Evolutionary conservation across 2,329 filamentous ascomycete species (phyloP), one percentile per base, ranked within the genome.

Genomic region (Pseudogymnoascus sp.): DNA sequence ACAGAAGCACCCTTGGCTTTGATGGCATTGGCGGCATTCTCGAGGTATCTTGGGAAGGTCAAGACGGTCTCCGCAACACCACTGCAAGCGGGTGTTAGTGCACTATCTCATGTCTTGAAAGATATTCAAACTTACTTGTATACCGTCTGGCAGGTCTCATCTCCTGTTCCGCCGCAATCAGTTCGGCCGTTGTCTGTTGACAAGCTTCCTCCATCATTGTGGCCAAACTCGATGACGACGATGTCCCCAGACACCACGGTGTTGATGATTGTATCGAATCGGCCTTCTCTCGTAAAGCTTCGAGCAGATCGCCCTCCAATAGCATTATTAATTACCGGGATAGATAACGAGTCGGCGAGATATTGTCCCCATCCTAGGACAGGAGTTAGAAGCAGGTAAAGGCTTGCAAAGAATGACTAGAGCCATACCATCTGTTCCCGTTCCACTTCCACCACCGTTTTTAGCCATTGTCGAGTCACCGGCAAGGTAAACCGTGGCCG

Each of bases 221-320:
- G 87, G 0, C 88, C 87, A 68, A 90, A 88, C 68, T 89, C 87
- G 61, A 90, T 88, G 61, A 89, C 77, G 1, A 89, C 86, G 72
- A 83, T 86, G 72, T 90, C 87, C 33, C 84, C 85, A 1, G 77
- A 62, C 65, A 80, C 69, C 16, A 89, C 76, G 1, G 77, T 69
- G 28, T 77, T 73, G 49, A 81, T 79, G 62, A 89, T 82, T 1
- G 75, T 78, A 21, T 79, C 72, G 75, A 89, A 90, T 11, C 85
- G 83, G 9, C 83, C 85, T 73, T 90, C 87, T 60, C 83, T 80
- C 1, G 83, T 87, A 73, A 80, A 90, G 28, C 83, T 87, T 52
- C 87, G 81, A 0, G 87, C 85, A 45, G 81, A 85, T 60, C 87
- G 83, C 16, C 88, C 88, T 6, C 80, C 85, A 31, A 87, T 80